Evolutionary conservation across 164 flowering plant species (phyloP).

Genomic region (Magnolia sinica): DNA sequence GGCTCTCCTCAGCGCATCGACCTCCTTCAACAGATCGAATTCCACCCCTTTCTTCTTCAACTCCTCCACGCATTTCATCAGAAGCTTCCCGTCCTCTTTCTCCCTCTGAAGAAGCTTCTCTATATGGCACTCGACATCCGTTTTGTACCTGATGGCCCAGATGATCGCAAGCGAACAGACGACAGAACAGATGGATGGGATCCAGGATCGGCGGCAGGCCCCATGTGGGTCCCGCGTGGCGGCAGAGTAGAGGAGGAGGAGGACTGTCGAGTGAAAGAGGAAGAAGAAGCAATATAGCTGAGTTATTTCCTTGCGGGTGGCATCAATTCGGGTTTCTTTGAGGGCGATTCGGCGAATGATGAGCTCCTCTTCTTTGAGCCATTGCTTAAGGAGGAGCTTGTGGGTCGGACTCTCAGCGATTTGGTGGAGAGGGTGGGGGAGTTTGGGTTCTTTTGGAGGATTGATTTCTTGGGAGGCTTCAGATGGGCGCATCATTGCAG

Average conservation of each 20-base stretch:
- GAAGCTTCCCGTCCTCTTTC: constrained; percentile 70
- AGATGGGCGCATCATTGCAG: constrained; percentile 4
- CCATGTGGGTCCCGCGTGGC: constrained; percentile 18
- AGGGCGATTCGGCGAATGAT: constrained; percentile 63
- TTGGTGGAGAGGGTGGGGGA: constrained; percentile 75
- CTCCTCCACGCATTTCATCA: constrained; percentile 80
- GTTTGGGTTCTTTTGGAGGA: constrained; percentile 27
- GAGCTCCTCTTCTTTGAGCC: constrained; percentile 93
- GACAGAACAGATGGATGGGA: constrained; percentile 71
- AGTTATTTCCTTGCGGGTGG: constrained; percentile 68
- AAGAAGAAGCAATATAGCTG: constrained; percentile 84
- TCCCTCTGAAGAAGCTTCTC: constrained; percentile 85
- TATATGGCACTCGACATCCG: constrained; percentile 60
- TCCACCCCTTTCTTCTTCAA: constrained; percentile 84
- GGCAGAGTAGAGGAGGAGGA: constrained; percentile 62
- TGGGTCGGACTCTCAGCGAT: constrained; percentile 87
- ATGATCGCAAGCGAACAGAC: constrained; percentile 68
- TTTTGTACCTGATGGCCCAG: constrained; percentile 89
- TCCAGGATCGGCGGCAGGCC: constrained; percentile 70
- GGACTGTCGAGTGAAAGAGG: constrained; percentile 68
- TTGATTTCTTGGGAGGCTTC: constrained; percentile 17
- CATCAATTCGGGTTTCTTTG: constrained; percentile 83
- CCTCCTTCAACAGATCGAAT: constrained; percentile 87
- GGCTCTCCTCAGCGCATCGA: constrained; percentile 85
- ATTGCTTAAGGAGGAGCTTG: constrained; percentile 93